Conservation (phyloP, 768 basidiomycete species). For the Agrocybe praecox region DNA sequence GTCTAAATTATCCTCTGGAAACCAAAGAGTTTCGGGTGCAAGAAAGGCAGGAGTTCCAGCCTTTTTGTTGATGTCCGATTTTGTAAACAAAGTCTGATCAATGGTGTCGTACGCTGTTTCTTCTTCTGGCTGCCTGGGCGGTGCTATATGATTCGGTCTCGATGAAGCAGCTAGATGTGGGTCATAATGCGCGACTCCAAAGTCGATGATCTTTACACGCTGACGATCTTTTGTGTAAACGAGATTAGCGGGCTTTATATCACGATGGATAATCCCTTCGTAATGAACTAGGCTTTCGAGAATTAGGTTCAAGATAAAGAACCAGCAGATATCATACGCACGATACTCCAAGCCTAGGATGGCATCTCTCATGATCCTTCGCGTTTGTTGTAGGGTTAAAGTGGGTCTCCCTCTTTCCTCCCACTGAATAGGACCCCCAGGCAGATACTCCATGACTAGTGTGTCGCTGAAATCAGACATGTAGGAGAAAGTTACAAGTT, state of each 20-base stretch:
- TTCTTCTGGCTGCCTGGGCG: slow-evolving; percentile 11
- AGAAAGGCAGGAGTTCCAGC: slow-evolving; percentile 47
- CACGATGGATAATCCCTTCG: slow-evolving; percentile 77
- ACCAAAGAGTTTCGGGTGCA: slow-evolving; percentile 47
- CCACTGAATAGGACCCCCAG: slow-evolving; percentile 46
- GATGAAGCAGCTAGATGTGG: slow-evolving; percentile 12
- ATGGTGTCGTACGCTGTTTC: slow-evolving; percentile 17
- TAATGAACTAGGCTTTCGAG: slow-evolving; percentile 32
- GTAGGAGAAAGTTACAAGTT: not conserved
- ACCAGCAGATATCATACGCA: slow-evolving; percentile 21
- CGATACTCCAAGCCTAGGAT: slow-evolving; percentile 45
- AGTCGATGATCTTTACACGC: slow-evolving; percentile 90
- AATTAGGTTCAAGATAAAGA: not conserved
- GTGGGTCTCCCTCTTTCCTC: slow-evolving; percentile 30
- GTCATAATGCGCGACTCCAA: slow-evolving; percentile 57
- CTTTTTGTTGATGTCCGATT: slow-evolving; percentile 38
- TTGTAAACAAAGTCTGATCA: slow-evolving; percentile 35
- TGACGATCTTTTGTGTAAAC: slow-evolving; percentile 52
- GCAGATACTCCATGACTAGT: slow-evolving; percentile 44
- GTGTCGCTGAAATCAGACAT: not conserved
- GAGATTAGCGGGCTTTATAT: slow-evolving; percentile 90
- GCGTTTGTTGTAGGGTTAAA: slow-evolving; percentile 36
- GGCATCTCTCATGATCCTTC: slow-evolving; percentile 43
- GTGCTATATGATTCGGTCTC: slow-evolving; percentile 9
- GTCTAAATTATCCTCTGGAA: slow-evolving; percentile 27